Evolutionary conservation across 805 yeast genomes (phyloP), one percentile per base, ranked within the genome.

Genomic region (Saccharomycopsis amapae): DNA sequence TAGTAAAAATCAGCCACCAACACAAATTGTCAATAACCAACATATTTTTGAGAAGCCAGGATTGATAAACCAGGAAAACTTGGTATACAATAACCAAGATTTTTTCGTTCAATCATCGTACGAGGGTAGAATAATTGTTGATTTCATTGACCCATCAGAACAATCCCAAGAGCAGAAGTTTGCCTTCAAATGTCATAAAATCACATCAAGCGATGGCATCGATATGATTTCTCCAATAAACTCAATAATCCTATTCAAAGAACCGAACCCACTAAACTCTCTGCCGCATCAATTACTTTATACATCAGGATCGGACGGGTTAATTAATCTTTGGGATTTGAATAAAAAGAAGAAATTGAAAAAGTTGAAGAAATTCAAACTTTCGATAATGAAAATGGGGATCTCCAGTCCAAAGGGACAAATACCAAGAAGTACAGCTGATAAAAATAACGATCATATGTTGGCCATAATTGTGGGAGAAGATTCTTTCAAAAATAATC

Each of bases 381-480:
- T 37, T 24, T 37, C 48, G 6, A 49, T 50, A 5, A 13, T 47
- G 15, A 40, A 41, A 38, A 19, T 38, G 33, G 38, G 36, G 4
- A 24, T 43, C 19, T 31, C 28, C 17, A 31, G 4, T 28, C 24
- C 2, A 32, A 28, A 28, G n/a, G n/a, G 30, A 22, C 25, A 22
- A 23, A n/a, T 6, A 23, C n/a, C 25, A 23, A 15, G 31, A 23
- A 23, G 13, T 19, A n/a, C 18, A 23, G 25, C 18, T 17, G n/a
- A 26, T 26, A 38, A 4, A 35, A n/a, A 35, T 5, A 10, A 10
- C 23, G 53, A 49, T 2, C 39, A 52, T 2, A 23, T 62, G 25
- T 53, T 76, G 28, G 71, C 71, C 1, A 63, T 73, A 15, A 79
- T 73, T 1, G 64, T 73, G 3, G 68, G 76, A 15, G 76, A 73